Evolutionary conservation across 2,329 filamentous ascomycete species (phyloP).

Genomic region (Cladosporium velox): DNA sequence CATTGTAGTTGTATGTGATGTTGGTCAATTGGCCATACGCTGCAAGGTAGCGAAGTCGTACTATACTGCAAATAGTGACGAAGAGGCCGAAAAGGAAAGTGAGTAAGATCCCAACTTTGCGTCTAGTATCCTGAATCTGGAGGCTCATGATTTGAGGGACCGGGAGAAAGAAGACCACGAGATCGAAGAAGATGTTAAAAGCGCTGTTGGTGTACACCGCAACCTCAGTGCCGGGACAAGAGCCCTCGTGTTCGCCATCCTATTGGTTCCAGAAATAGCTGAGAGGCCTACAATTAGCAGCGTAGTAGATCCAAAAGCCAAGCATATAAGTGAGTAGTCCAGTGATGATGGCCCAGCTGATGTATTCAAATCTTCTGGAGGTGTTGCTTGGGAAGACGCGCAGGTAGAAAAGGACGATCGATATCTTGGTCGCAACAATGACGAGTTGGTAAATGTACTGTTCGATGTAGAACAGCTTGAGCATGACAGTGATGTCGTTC

Average conservation of each 20-base stretch:
- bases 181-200: neutral
- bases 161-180: neutral
- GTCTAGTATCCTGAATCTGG: neutral
- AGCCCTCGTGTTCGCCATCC: conserved; percentile 6
- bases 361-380: neutral
- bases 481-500: neutral
- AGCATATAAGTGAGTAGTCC: neutral
- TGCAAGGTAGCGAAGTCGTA: conserved; percentile 23
- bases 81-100: conserved; percentile 25
- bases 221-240: neutral
- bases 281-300: neutral
- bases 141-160: neutral
- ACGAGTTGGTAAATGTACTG: conserved; percentile 8
- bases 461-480: conserved; percentile 3
- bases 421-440: conserved; percentile 1
- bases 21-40: conserved; percentile 22
- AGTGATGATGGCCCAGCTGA: neutral
- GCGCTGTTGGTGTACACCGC: neutral
- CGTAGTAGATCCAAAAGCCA: neutral
- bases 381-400: neutral
- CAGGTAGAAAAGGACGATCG: neutral
- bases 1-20: conserved; percentile 27
- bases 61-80: conserved; percentile 26
- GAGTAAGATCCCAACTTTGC: neutral
- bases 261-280: conserved; percentile 3